These are phyloP conservation scores for Leishmania aethiopica DNA, from an alignment of 208 protist genomes.

Conservation along the genomic window DNA sequence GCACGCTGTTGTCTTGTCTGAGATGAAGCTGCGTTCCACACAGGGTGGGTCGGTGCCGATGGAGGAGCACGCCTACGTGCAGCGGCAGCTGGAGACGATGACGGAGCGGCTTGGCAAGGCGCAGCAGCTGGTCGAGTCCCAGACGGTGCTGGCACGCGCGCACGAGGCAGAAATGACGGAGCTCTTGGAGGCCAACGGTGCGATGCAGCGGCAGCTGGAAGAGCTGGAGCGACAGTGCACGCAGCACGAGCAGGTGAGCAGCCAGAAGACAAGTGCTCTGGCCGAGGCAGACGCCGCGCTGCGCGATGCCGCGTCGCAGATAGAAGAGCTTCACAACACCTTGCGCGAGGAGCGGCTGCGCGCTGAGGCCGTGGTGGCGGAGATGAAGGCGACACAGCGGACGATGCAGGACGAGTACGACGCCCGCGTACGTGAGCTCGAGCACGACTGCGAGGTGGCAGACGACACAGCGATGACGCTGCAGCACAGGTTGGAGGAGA, in stretches of 20 bases:
- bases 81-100: slow-evolving; percentile 58
- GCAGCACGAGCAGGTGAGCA: slow-evolving; percentile 12
- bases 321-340: slow-evolving; percentile 34
- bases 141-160: slow-evolving; percentile 51
- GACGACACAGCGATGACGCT: slow-evolving; percentile 21
- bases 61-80: slow-evolving; percentile 63
- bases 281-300: slow-evolving; percentile 38
- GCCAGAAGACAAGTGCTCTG: slow-evolving; percentile 29
- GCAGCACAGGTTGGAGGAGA: slow-evolving; percentile 41
- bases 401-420: slow-evolving; percentile 50
- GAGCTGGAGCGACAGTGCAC: slow-evolving; percentile 30
- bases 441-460: slow-evolving; percentile 36
- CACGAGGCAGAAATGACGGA: slow-evolving; percentile 63
- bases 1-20: slow-evolving; percentile 42
- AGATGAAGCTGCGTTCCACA: slow-evolving; percentile 38
- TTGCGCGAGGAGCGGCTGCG: slow-evolving; percentile 25
- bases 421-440: slow-evolving; percentile 38
- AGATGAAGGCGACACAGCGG: slow-evolving; percentile 32
- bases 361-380: slow-evolving; percentile 20
- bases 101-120: slow-evolving; percentile 61
- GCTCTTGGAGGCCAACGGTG: slow-evolving; percentile 48
- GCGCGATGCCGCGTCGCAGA: slow-evolving; percentile 33
- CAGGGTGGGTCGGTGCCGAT: slow-evolving; percentile 47
- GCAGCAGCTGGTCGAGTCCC: slow-evolving; percentile 58
- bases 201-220: slow-evolving; percentile 41